Conservation (phyloP, 1,139 yeast species). For the Zhuliangozyma blackwelliae region DNA sequence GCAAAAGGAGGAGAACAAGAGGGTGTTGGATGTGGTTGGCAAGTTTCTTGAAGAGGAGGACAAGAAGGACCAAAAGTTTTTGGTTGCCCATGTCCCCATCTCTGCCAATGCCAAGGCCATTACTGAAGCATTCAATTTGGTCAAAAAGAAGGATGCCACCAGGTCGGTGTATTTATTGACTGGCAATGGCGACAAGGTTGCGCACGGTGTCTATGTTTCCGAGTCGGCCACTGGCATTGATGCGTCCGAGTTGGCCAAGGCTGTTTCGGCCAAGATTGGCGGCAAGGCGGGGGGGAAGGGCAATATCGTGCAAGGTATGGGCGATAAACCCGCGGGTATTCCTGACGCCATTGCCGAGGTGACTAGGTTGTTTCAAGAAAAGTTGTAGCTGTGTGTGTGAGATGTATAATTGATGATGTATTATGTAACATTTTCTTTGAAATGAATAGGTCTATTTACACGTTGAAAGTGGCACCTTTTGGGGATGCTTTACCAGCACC, state of each 20-base stretch:
- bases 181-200: constrained; percentile 74
- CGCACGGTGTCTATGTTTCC: constrained; percentile 90
- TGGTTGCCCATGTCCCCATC: constrained; percentile 66
- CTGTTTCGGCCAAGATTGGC: constrained; percentile 73
- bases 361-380: constrained; percentile 53
- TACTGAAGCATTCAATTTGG: constrained; percentile 82
- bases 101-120: constrained; percentile 90
- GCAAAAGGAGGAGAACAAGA: constrained; percentile 84
- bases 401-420: too few species aligned
- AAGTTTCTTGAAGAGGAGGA: constrained; percentile 47
- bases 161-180: constrained; percentile 82
- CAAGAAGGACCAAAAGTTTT: constrained; percentile 44
- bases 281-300: constrained; percentile 99
- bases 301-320: constrained; percentile 94
- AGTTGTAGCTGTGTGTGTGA: constrained; percentile 34
- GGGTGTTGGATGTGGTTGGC: constrained; percentile 75
- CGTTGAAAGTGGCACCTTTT: too few species aligned
- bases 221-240: constrained; percentile 67
- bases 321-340: constrained; percentile 71
- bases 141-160: constrained; percentile 72
- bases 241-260: constrained; percentile 70
- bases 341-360: constrained; percentile 71
- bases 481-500: too few species aligned
- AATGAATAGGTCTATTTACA: too few species aligned
- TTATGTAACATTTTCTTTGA: too few species aligned